Conservation (phyloP, 495 filamentous ascomycete genomes). For the Hypoxylon subgilvum region DNA sequence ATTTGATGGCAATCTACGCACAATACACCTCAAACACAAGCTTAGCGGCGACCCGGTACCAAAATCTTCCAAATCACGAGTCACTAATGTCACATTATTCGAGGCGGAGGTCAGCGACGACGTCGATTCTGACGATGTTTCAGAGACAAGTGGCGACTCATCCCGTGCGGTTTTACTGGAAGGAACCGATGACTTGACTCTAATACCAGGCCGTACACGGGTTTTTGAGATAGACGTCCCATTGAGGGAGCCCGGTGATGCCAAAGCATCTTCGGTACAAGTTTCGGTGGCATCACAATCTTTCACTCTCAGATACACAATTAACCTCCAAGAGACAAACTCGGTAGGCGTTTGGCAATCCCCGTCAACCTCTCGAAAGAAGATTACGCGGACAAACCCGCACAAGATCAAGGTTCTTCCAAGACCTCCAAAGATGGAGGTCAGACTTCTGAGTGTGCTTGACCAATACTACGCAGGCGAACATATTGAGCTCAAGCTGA, state of each 20-base stretch:
- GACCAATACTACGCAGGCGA: constrained; percentile 87
- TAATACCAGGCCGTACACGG: constrained; percentile 71
- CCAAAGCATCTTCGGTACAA: constrained; percentile 67
- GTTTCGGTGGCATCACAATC: constrained; percentile 65
- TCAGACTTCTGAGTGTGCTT: constrained; percentile 64
- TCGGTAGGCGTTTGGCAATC: constrained; percentile 62
- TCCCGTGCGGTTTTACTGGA: constrained; percentile 15
- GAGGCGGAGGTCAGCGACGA: constrained; percentile 32
- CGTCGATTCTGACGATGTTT: constrained; percentile 24
- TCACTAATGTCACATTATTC: constrained; percentile 37
- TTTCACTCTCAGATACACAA: constrained; percentile 71
- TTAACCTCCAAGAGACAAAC: constrained; percentile 57
- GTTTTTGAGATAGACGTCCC: constrained; percentile 74
- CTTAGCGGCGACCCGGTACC: constrained; percentile 3
- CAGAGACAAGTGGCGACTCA: constrained; percentile 18
- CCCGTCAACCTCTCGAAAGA: constrained; percentile 52
- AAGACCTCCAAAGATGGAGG: constrained; percentile 88
- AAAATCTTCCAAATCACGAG: constrained; percentile 18
- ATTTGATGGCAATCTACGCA: constrained; percentile 72
- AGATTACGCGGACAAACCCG: constrained; percentile 55
- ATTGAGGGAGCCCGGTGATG: constrained; percentile 81
- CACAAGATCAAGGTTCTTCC: constrained; percentile 73
- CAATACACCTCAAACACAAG: constrained; percentile 56
- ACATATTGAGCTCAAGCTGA: constrained; percentile 66
- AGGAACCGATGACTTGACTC: constrained; percentile 63